Base-by-base conservation (phyloP, 1,139 yeast genomes). In the Sugiyamaella sp. region DNA sequence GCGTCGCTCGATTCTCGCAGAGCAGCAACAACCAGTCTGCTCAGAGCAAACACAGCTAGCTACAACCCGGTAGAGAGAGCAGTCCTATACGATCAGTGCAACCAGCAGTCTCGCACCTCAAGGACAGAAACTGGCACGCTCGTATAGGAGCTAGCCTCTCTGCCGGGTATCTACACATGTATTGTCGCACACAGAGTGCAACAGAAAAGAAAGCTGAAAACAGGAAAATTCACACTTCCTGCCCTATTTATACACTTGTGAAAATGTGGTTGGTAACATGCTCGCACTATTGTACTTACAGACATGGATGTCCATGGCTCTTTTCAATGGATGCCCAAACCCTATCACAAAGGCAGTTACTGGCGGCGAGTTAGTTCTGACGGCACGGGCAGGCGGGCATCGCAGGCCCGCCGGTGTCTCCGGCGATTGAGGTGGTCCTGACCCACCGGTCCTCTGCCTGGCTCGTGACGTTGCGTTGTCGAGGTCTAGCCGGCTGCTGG, bases 271-370 rank as follows among this genome's bases (percentile, higher is more conserved):
- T 44, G 47, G 47, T 29, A 32, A 44, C 47, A 44, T 21, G 3
- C 27, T 20, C 24, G 14, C 37, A 17, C 46, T 43, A 24, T n/a
- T 17, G 10, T 19, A 65, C 70, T 53, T 61, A 66, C 71, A 47
- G 47, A 62, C 57, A 57, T 62, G 68, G 19, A 68, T 58, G 40
- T 65, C 68, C 67, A 68, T 60, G 8, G 66, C 57, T 45, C 57
- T 57, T 38, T 60, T 58, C 42, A 68, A 46, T 10, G 71, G 68
- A 44, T 64, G 63, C 19, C 66, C 67, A 12, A 60, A 39, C 24
- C 66, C 63, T 21, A 65, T 56, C 21, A 69, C 57, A 54, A 69
- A 68, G 3, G 72, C 67, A 14, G 73, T 66, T 38, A 70, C 69
- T 66, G 49, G 19, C 29, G 20, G 43, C 25, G 12, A 6, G 2